A percentile compares a stretch with the other conserved stretches of the same genome.
Conservation (phyloP, 352 stramenopile species). For the Globisporangium nagaii region DNA sequence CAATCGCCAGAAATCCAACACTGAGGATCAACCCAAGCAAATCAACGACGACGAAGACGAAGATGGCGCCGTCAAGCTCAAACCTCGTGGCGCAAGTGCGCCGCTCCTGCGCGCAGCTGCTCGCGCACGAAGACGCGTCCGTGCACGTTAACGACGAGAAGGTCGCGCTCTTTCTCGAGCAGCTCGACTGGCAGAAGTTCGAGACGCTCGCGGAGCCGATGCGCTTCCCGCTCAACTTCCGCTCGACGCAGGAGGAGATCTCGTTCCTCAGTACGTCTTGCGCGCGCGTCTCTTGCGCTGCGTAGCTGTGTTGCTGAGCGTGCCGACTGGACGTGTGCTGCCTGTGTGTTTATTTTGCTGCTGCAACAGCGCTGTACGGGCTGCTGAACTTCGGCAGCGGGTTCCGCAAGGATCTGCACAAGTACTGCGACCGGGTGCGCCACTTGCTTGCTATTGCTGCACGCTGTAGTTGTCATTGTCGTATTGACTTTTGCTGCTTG, state of each 20-base stretch:
- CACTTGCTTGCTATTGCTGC: neutral
- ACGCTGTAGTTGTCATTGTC: neutral
- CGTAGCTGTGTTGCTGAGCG: too few relatives aligned
- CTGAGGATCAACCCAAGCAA: neutral
- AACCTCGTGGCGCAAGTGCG: constrained; percentile 40
- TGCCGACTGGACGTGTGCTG: too few relatives aligned
- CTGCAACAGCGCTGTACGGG: constrained; percentile 40
- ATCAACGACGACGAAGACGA: neutral
- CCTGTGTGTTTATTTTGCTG: neutral
- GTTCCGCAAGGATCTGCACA: constrained; percentile 74
- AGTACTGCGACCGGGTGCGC: constrained; percentile 51
- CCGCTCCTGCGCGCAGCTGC: constrained; percentile 38
- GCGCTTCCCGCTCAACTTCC: constrained; percentile 76
- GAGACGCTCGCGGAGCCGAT: constrained; percentile 32
- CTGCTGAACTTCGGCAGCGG: constrained; percentile 80
- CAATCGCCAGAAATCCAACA: constrained; percentile 1
- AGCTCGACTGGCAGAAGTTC: constrained; percentile 52
- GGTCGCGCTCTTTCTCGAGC: constrained; percentile 36
- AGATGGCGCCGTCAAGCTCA: constrained; percentile 21
- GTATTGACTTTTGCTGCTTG: neutral
- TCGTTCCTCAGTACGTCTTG: constrained; percentile 64
- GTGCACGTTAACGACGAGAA: constrained; percentile 52
- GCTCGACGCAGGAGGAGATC: constrained; percentile 62
- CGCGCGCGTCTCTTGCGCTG: too few relatives aligned
- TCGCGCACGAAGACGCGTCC: constrained; percentile 32